Evolutionary conservation across 1,139 yeast species (phyloP).

Genomic region (Schizosaccharomyces versatilis): DNA sequence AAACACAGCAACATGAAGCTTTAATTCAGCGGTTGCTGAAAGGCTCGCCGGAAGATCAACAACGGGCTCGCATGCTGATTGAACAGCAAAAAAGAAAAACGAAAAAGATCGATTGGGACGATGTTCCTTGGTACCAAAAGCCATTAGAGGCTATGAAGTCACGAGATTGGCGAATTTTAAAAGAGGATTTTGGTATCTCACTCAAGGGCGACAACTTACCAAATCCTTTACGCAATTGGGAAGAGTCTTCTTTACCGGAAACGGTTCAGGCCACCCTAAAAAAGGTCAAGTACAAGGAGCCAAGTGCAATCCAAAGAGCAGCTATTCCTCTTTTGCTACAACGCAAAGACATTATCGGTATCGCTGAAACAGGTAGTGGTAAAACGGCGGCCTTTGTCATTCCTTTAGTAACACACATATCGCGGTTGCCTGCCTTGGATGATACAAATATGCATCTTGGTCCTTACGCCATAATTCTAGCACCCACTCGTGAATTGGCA

Average conservation of each 20-base stretch:
- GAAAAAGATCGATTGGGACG: constrained; percentile 15
- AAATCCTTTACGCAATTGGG: constrained; percentile 56
- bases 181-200: constrained; percentile 52
- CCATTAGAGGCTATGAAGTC: constrained; percentile 39
- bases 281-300: constrained; percentile 30
- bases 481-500: constrained; percentile 87
- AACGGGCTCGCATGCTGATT: constrained; percentile 2
- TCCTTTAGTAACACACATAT: constrained; percentile 44
- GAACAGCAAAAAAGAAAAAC: constrained; percentile 1
- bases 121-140: constrained; percentile 53
- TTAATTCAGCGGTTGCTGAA: constrained; percentile 1
- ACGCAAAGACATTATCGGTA: constrained; percentile 50
- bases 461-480: constrained; percentile 45
- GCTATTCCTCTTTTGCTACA: constrained; percentile 53
- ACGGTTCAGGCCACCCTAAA: constrained; percentile 24
- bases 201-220: constrained; percentile 29
- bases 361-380: constrained; percentile 95
- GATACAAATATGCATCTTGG: constrained; percentile 29
- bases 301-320: constrained; percentile 81
- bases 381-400: constrained; percentile 68
- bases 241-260: constrained; percentile 32
- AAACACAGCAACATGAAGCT: constrained; percentile 3
- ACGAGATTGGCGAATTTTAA: constrained; percentile 77
- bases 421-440: constrained; percentile 25
- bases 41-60: constrained; percentile 3